A percentile compares a stretch with the other conserved stretches of the same genome.
Conservation (phyloP, 2,329 filamentous ascomycete species). For the Arachnomyces sp. region DNA sequence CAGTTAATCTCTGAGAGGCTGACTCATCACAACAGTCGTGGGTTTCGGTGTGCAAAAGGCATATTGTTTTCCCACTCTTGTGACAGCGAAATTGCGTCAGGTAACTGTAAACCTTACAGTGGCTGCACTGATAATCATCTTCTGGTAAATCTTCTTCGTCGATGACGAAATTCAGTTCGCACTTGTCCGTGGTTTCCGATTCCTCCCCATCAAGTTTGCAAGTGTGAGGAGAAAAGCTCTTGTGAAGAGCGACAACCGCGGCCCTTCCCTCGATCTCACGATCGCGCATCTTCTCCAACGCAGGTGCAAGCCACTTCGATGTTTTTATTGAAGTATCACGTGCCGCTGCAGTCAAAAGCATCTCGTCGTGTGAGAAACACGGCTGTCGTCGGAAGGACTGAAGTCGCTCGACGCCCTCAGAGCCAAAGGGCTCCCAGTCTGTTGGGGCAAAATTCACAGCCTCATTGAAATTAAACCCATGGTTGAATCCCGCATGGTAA, state of each 20-base stretch:
- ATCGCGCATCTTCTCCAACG: conserved; percentile 67
- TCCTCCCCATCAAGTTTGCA: conserved; percentile 47
- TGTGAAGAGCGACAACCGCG: conserved; percentile 61
- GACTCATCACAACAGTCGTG: conserved; percentile 70
- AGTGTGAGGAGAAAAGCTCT: conserved; percentile 46
- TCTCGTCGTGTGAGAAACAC: conserved; percentile 94
- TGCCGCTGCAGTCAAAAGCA: conserved; percentile 82
- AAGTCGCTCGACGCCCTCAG: conserved; percentile 75
- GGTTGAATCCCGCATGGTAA: conserved; percentile 97
- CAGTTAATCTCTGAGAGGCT: conserved; percentile 60
- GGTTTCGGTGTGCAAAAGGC: conserved; percentile 70
- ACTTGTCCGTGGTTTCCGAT: conserved; percentile 39
- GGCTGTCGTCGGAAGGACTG: conserved; percentile 84
- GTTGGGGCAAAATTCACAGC: conserved; percentile 94
- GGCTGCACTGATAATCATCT: conserved; percentile 83
- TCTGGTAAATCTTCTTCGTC: conserved; percentile 73
- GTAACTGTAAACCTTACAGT: conserved; percentile 89
- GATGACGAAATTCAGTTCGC: conserved; percentile 55
- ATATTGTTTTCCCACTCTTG: conserved; percentile 72
- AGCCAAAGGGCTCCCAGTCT: conserved; percentile 92
- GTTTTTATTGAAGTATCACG: conserved; percentile 76
- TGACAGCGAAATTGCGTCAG: conserved; percentile 83
- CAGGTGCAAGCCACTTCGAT: conserved; percentile 89
- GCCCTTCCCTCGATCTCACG: conserved; percentile 64
- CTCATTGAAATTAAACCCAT: conserved; percentile 98